Evolutionary conservation across 2,329 filamentous ascomycete species (phyloP).

Genomic region (Arachnopeziza araneosa): DNA sequence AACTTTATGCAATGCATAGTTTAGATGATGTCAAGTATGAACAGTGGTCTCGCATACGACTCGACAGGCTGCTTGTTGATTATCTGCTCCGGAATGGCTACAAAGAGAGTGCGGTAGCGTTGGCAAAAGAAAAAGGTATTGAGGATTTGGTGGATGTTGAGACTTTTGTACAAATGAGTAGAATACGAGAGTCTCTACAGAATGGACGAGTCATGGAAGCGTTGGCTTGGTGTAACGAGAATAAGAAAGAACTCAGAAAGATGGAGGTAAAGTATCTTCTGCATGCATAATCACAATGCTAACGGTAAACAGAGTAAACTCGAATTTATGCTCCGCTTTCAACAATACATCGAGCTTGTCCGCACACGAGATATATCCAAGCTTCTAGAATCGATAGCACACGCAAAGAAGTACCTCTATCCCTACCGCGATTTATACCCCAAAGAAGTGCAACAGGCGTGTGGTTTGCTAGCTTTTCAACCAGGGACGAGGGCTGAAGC

Average conservation of each 20-base stretch:
- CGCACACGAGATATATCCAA: constrained; percentile 59
- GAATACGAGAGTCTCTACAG: constrained; percentile 68
- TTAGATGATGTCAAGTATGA: constrained; percentile 93
- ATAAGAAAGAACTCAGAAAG: constrained; percentile 87
- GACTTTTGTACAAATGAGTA: constrained; percentile 77
- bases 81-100: constrained; percentile 85
- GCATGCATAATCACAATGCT: constrained; percentile 5
- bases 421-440: constrained; percentile 65
- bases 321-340: constrained; percentile 87
- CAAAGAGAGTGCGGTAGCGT: constrained; percentile 64
- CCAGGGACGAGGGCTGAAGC: constrained; percentile 55
- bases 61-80: constrained; percentile 86
- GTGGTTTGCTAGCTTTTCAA: constrained; percentile 72
- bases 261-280: constrained; percentile 55
- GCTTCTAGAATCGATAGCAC: constrained; percentile 68
- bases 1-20: constrained; percentile 72
- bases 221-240: constrained; percentile 85
- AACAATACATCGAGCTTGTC: constrained; percentile 92
- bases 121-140: constrained; percentile 72
- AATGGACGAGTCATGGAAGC: constrained; percentile 70
- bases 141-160: constrained; percentile 80
- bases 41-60: constrained; percentile 72
- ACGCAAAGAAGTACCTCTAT: constrained; percentile 77
- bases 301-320: constrained; percentile 58
- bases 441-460: constrained; percentile 64